Conservation (phyloP, 345 rosid genomes). For the Angophora floribunda region DNA sequence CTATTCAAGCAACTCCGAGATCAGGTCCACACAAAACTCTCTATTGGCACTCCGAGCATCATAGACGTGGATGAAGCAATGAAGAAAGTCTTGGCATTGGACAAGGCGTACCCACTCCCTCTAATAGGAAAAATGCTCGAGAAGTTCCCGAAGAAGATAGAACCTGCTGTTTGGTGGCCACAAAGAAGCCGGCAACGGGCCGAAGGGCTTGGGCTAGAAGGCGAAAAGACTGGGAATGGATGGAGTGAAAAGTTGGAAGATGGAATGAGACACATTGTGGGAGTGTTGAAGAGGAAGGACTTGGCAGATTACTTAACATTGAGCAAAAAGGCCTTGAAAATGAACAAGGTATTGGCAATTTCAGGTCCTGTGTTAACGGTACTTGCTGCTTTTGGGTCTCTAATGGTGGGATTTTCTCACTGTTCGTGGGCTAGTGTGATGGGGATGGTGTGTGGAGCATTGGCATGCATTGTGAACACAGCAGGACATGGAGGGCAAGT, state of each 20-base stretch:
- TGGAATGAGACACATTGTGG: conserved; percentile 22
- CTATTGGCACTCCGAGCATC: conserved; percentile 8
- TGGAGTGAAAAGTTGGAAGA: conserved; percentile 29
- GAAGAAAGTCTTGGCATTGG: conserved; percentile 38
- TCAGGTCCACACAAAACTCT: conserved; percentile 15
- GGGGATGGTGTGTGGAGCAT: conserved; percentile 26
- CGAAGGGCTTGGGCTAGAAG: neutral
- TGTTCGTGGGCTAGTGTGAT: conserved; percentile 9
- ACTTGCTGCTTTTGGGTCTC: conserved; percentile 29
- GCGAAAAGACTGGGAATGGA: conserved; percentile 9
- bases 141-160: conserved; percentile 29
- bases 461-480: conserved; percentile 26
- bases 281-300: conserved; percentile 29
- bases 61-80: conserved; percentile 26
- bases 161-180: conserved; percentile 54
- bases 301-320: conserved; percentile 29
- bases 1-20: conserved; percentile 35
- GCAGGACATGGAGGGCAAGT: conserved; percentile 38
- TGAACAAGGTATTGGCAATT: conserved; percentile 29
- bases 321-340: conserved; percentile 16
- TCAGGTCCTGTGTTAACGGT: conserved; percentile 38
- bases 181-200: neutral
- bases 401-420: conserved; percentile 2
- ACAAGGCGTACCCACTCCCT: conserved; percentile 51
- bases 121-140: conserved; percentile 37